Base-by-base conservation (phyloP, 768 basidiomycete species). In the Lyophyllum decastes region DNA sequence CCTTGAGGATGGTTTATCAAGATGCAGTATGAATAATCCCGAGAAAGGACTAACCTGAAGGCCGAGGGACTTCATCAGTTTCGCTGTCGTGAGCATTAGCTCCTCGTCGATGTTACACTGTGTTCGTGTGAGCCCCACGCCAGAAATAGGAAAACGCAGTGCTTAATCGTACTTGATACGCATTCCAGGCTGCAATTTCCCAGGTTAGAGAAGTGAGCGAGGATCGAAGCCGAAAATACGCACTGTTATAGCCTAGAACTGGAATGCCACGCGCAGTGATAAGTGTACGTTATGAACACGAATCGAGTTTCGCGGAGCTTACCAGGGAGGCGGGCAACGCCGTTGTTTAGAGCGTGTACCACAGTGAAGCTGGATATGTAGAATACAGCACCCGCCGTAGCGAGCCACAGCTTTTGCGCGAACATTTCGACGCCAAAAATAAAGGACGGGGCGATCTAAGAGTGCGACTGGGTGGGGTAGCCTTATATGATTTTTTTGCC, bases 221-320 rank as follows among this genome's bases (percentile, higher is more conserved):
- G 24, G 19, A 33, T 45, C 30, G 27, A n/a, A n/a, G 62, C 19
- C 49, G 59, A 22, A 30, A 52, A 50, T 38, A 62, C 82, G 66
- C 48, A 87, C 85, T 87, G 61, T 88, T 88, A 61, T 83, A 88
- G 2, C 85, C 86, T 74, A 87, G 73, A 19, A 81, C 85, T 87
- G 40, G 17, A 8, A 11, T 16, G 27, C 44, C 14, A 44, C 11
- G 8, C 30, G n/a, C 4, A 43, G 27, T 53, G 22, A 41, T 41
- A 40, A 40, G 38, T 30, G 26, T 2, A 25, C 24, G 22, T 25
- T 46, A 24, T 30, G 17, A 17, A 46, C 44, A 30, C 14, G 17
- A 19, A 40, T 3, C 40, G 12, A 43, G 26, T 26, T n/a, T n/a
- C n/a, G n/a, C n/a, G n/a, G 35, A 22, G 66, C 74, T 49, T 54